A percentile compares a stretch with the other conserved stretches of the same genome.
phyloP scores from a whole-genome alignment of 306 rosid species.

The Luffa aegyptiaca region DNA sequence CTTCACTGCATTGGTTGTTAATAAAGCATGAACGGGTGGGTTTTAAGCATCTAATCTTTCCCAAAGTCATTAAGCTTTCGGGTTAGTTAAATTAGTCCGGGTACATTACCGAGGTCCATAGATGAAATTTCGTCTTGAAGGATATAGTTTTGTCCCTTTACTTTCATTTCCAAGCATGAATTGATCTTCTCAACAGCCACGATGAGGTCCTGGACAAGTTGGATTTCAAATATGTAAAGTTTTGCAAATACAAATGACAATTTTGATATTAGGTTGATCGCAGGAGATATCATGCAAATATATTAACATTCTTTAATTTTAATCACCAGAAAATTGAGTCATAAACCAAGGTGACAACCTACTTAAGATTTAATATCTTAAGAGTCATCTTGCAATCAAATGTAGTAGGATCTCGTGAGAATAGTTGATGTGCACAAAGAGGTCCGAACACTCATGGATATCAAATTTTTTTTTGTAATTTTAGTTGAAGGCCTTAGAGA shows the following conservation, averaged over 20 bases:
- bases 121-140: constrained; percentile 75
- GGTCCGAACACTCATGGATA: too few relatives aligned
- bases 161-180: constrained; percentile 43
- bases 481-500: background rate
- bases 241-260: background rate
- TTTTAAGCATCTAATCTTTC: background rate
- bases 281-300: background rate
- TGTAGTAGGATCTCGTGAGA: too few relatives aligned
- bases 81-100: background rate
- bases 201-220: constrained; percentile 49
- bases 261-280: background rate
- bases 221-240: background rate
- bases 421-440: too few relatives aligned
- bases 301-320: background rate
- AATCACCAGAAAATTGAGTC: too few relatives aligned
- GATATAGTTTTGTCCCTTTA: constrained; percentile 38
- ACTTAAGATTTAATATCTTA: too few relatives aligned
- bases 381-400: too few relatives aligned
- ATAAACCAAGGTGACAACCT: too few relatives aligned
- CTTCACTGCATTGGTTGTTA: background rate
- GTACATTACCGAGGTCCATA: constrained; percentile 51
- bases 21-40: background rate
- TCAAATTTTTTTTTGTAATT: background rate
- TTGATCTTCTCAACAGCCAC: constrained; percentile 80
- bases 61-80: background rate